Base-by-base conservation (phyloP, 257 asterid species). In the Primulina tabacum region DNA sequence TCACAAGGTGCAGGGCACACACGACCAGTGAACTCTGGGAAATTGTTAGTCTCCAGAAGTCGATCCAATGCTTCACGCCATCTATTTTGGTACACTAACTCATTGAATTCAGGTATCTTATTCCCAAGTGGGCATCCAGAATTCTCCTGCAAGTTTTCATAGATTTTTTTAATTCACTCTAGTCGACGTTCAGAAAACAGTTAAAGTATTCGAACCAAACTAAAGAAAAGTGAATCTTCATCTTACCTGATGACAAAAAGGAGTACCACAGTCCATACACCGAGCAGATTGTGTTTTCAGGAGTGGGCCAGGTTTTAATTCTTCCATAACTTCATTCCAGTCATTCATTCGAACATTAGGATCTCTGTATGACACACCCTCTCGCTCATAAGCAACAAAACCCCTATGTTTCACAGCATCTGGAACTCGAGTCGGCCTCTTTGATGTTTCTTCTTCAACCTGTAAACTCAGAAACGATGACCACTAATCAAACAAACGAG, bases 1-100 rank as follows among this genome's bases (percentile, higher is more conserved):
- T 94, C 99, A 73, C 99, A 94, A 60, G 99, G 99, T 30, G 99
- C 99, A 59, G 99, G 99, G 80, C 99, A 94, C 35, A 94, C 99
- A 63, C 99, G 95, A 20, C 99, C 99, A 6, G 99, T 94, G 82
- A 94, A 94, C 84, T 94, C 99, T 0, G 98, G 99, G 79, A 94
- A 94, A 79, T 94, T 94, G 82, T 94, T 94, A 10, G 99, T 94
- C 89, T 94, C 99, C 64, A 94, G 80, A 71, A 94, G 99, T 87
- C 99, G 84, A 81, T 91, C 93, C 70, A 94, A 83, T 69, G 99
- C 99, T 83, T 94, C 99, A 33, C 96, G 95, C 99, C 96, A 94
- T 79, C 98, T 86, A 64, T 94, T 94, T 79, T 94, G 99, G 82
- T 91, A 94, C 43, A 94, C 99, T 80, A 94, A 80, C 83, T 94